A percentile compares a stretch with the other conserved stretches of the same genome.
Conservation (phyloP, 345 rosid genomes). For the Bretschneidera sinensis region DNA sequence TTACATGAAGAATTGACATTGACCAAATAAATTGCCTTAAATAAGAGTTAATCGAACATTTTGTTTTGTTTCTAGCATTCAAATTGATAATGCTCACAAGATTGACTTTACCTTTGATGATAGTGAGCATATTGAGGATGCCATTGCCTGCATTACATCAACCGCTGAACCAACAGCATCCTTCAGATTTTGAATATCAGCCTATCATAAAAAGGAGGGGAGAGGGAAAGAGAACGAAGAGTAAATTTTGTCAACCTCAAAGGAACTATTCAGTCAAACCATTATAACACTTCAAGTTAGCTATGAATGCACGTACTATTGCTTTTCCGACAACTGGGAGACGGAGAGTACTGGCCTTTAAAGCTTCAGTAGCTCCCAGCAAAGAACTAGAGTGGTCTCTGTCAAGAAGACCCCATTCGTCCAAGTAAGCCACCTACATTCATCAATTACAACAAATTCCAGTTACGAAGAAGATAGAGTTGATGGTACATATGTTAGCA, state of each 20-base stretch:
- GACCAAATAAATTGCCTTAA: constrained; percentile 2
- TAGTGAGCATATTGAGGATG: constrained; percentile 56
- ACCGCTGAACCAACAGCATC: constrained; percentile 80
- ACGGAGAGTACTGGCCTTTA: constrained; percentile 93
- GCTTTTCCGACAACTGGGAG: constrained; percentile 85
- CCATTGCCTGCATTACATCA: constrained; percentile 84
- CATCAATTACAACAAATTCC: constrained; percentile 14
- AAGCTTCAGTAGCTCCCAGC: constrained; percentile 79
- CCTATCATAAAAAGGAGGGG: constrained; percentile 33
- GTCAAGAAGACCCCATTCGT: constrained; percentile 74
- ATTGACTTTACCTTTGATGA: constrained; percentile 50
- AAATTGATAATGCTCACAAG: constrained; percentile 4
- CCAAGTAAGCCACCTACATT: constrained; percentile 56
- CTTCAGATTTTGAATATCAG: constrained; percentile 70
- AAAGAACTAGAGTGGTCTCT: constrained; percentile 64
- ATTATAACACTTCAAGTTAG: background rate
- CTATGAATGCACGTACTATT: constrained; percentile 32
- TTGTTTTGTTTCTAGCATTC: background rate
- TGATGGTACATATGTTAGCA: background rate
- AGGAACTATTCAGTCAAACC: background rate
- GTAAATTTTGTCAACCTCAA: constrained; percentile 13
- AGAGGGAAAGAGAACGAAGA: constrained; percentile 3
- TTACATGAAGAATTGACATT: background rate
- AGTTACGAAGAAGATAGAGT: constrained; percentile 10
- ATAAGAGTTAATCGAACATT: constrained; percentile 5